phyloP scores from a whole-genome alignment of 2,329 filamentous ascomycete genomes.

The Aspergillus novoparasiticus region DNA sequence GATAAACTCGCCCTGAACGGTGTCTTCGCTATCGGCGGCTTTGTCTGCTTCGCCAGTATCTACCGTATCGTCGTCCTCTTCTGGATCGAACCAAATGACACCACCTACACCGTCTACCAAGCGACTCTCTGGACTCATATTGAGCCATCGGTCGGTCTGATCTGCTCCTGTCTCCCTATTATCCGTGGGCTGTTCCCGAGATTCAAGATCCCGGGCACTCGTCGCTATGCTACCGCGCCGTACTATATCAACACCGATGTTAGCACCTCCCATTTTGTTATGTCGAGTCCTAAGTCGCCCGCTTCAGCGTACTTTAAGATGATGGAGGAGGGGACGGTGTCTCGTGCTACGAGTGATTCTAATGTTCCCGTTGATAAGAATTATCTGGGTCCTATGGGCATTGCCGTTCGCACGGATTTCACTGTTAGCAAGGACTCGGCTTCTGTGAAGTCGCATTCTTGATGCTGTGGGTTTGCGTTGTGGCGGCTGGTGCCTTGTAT shows the following conservation, averaged over 20 bases:
- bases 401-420: conserved; percentile 36
- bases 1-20: conserved; percentile 38
- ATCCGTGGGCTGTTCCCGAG: conserved; percentile 37
- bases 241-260: conserved; percentile 32
- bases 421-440: conserved; percentile 27
- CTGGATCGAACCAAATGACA: conserved; percentile 31
- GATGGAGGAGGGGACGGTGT: conserved; percentile 28
- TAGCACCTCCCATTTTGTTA: conserved; percentile 27
- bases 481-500: not conserved
- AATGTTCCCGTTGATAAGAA: conserved; percentile 17
- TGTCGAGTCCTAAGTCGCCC: conserved; percentile 28
- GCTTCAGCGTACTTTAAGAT: conserved; percentile 32
- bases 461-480: not conserved
- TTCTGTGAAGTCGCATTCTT: conserved; percentile 17
- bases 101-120: conserved; percentile 38
- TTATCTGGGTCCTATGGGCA: conserved; percentile 22
- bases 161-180: conserved; percentile 38
- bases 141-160: conserved; percentile 37
- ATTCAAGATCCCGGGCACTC: conserved; percentile 25
- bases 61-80: conserved; percentile 40
- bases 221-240: conserved; percentile 24
- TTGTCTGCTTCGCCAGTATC: conserved; percentile 40
- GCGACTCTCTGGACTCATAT: conserved; percentile 40
- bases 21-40: conserved; percentile 34
- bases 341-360: conserved; percentile 20